Evolutionary conservation across 1,284 basidiomycete genomes (phyloP), one percentile per base, ranked within the genome.

Genomic region (Phellinidium pouzarii): DNA sequence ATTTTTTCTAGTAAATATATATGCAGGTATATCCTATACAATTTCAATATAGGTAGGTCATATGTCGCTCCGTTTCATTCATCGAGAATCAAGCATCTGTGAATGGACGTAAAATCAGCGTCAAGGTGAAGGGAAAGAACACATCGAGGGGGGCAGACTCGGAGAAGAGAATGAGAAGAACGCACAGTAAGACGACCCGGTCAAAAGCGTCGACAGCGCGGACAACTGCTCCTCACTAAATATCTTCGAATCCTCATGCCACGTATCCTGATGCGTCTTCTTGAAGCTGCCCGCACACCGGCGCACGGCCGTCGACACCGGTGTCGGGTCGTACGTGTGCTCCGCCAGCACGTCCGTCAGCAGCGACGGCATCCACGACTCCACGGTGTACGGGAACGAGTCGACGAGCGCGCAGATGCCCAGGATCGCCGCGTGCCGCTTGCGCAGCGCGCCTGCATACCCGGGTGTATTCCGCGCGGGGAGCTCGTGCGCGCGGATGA

Each of bases 341-440:
- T 87, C 83, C n/a, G 81, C 84, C 46, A 91, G 70, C 20, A 86
- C 76, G 56, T 74, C 78, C 46, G 84, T 82, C 55, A 87, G 69
- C 48, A 91, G 71, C 38, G 80, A 78, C 0, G 89, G 89, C 78
- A 90, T 84, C 87, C 89, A 93, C 57, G 80, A 81, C 58, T 91
- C 89, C 29, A 92, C 83, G 0, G 88, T 89, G 66, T 91, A 91
- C 0, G 89, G 89, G 63, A 87, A 91, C 44, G 87, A 88, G 52
- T 87, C 84, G 9, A 93, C 76, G 26, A 91, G 71, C 0, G 89
- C 87, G 57, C 83, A 84, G 37, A 89, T 80, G 17, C 89, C 88
- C 20, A 91, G 71, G 56, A 91, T 87, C 1, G 86, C 87, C 36
- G 82, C 82, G 65, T 91, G 90, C 12, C 87, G 78, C 59, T 80